Base-by-base conservation (phyloP, 352 stramenopile genomes). In the Phytophthora podocarpi region DNA sequence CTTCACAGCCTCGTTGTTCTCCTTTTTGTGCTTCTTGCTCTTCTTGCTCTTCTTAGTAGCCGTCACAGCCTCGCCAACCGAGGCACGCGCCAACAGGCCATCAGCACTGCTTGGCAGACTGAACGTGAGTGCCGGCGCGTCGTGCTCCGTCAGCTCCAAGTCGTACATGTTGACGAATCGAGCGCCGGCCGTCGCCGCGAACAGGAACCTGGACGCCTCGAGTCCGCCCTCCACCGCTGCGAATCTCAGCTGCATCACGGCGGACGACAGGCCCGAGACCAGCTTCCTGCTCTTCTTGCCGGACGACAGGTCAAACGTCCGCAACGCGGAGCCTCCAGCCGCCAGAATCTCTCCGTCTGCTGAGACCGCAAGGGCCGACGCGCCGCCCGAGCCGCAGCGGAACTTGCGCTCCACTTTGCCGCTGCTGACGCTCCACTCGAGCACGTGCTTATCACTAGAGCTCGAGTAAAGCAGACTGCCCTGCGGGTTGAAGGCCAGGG, bases 141-240 rank as follows among this genome's bases (percentile, higher is more conserved):
- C 86, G 27, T 77, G 72, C 35, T 85, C 73, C 16, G 67, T 70
- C 23, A 85, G 64, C 31, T 69, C 40, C 34, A 93, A 60, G 69
- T 95, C 86, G 71, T 93, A 93, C 68, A 93, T 74, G 57, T 93
- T 95, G 47, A 95, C 72, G 64, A 95, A 95, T 45, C 86, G 82
- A 4, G 78, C 81, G 21, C 80, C 74, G 13, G 86, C 75, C 1
- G 82, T 91, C 4, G 86, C 81, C 2, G 86, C 84, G 49, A 93
- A 80, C 21, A 95, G 58, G 59, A 88, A 95, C 35, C 84, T 76
- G 27, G 75, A 73, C 32, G 81, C 79, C 20, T 64, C 53, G 0
- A 71, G 23, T 8, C 23, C 53, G 35, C 48, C 52, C 6, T 68
- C 58, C 26, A 58, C 64, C 3, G 55, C 48, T 16, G 86, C 87